phyloP scores from a whole-genome alignment of 2,329 filamentous ascomycete species.

The Cyclaneusma minus region DNA sequence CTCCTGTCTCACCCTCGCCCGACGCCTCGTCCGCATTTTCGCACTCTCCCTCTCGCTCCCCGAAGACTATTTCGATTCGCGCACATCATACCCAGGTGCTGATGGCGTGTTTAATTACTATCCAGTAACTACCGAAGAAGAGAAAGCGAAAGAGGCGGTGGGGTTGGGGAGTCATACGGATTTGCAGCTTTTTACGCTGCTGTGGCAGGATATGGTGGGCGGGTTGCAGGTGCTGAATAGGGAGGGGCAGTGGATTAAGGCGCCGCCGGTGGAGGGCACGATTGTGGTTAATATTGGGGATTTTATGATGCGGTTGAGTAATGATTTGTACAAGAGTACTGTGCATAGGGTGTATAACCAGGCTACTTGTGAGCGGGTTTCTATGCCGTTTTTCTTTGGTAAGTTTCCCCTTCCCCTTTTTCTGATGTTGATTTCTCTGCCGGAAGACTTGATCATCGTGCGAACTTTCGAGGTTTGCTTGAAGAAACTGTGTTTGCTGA shows the following conservation, averaged over 20 bases:
- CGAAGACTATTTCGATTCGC: slow-evolving; percentile 37
- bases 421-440: not conserved
- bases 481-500: slow-evolving; percentile 1
- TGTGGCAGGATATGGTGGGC: slow-evolving; percentile 29
- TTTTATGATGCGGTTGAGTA: slow-evolving; percentile 33
- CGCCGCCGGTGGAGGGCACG: slow-evolving; percentile 27
- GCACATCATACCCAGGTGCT: slow-evolving; percentile 33
- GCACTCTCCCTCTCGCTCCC: slow-evolving; percentile 36
- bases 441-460: too few relatives aligned
- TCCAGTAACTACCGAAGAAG: slow-evolving; percentile 20
- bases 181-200: slow-evolving; percentile 31
- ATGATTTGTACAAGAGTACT: slow-evolving; percentile 31
- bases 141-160: slow-evolving; percentile 17
- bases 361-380: slow-evolving; percentile 26
- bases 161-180: slow-evolving; percentile 31
- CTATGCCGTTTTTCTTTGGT: slow-evolving; percentile 42
- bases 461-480: not conserved
- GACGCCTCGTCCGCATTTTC: slow-evolving; percentile 34
- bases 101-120: slow-evolving; percentile 30
- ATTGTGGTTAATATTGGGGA: slow-evolving; percentile 37
- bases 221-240: slow-evolving; percentile 27
- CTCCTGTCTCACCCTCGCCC: slow-evolving; percentile 31
- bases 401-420: slow-evolving; percentile 2
- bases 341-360: slow-evolving; percentile 34
- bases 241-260: slow-evolving; percentile 27